Conservation (phyloP, 2,329 filamentous ascomycete genomes). For the Alternaria postmessia region DNA sequence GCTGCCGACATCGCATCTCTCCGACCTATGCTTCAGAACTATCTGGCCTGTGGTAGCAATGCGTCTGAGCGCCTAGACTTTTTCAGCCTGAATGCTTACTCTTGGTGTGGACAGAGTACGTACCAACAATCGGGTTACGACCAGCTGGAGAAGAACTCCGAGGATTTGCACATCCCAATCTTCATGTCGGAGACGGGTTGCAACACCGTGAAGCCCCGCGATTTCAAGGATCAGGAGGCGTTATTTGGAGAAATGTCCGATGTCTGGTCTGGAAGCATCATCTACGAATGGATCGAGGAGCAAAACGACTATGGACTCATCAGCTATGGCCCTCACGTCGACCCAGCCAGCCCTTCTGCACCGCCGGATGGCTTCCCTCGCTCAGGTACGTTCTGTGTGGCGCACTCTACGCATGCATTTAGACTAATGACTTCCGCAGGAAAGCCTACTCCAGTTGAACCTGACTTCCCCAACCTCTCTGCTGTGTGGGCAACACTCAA, state of each 20-base stretch:
- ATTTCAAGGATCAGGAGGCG: constrained; percentile 75
- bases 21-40: constrained; percentile 72
- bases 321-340: constrained; percentile 71
- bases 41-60: constrained; percentile 80
- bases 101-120: constrained; percentile 59
- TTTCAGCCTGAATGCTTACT: constrained; percentile 85
- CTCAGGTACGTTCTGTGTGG: constrained; percentile 52
- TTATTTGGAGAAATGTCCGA: constrained; percentile 81
- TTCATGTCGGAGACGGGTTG: constrained; percentile 84
- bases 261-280: constrained; percentile 78
- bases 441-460: constrained; percentile 74
- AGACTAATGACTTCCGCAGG: constrained; percentile 41
- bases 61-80: constrained; percentile 76
- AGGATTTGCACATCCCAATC: constrained; percentile 71
- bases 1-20: constrained; percentile 81
- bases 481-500: constrained; percentile 76
- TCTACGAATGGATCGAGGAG: constrained; percentile 92
- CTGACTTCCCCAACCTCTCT: constrained; percentile 82
- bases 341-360: constrained; percentile 52
- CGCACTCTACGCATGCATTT: background rate
- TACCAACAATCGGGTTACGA: constrained; percentile 74
- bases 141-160: constrained; percentile 71
- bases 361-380: constrained; percentile 74
- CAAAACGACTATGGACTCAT: constrained; percentile 83
- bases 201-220: constrained; percentile 69